Evolutionary conservation across 1,139 yeast species (phyloP), one percentile per base, ranked within the genome.

Genomic region (Yamadazyma membranifaciens): DNA sequence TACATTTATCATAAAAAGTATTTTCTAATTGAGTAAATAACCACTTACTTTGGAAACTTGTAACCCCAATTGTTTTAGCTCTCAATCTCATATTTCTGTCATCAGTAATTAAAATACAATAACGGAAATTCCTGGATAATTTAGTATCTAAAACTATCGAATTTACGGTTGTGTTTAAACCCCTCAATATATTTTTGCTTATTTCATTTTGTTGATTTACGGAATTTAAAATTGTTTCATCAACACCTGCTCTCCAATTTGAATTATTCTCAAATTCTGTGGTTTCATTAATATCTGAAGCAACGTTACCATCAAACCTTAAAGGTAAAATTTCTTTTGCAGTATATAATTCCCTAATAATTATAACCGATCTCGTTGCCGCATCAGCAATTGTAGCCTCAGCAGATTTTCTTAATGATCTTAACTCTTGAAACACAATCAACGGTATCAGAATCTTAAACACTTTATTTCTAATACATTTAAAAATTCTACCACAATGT

Each of bases 311-410:
- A 56, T 78, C 81, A 37, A 76, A 77, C 43, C 83, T 62, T 33
- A 78, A 60, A 2, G 78, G 78, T 20, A 71, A 45, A 50, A 77
- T 59, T 41, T 71, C 78, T 46, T 74, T 69, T 36, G 84, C 81
- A 24, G 73, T 60, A 51, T 80, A 81, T 41, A 85, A 63, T 52
- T 83, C 89, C 45, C 91, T 69, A 26, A 84, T 75, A 6, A 84
- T 81, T 13, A 84, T 82, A 13, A 85, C 89, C 1, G 89, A 85
- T 43, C 92, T 66, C 0, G 92, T 84, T 1, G 92, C 92, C 1
- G 91, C 85, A 57, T 85, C 94, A 2, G 88, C 81, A 25, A 84
- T 82, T 4, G 86, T 78, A 5, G 83, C 84, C 55, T 85, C 94
- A 16, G 81, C 76, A 3, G 88, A 81, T 54, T 84, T 80, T 44